phyloP scores from a whole-genome alignment of 2,329 filamentous ascomycete genomes.

The Chaetomiaceae sp. region DNA sequence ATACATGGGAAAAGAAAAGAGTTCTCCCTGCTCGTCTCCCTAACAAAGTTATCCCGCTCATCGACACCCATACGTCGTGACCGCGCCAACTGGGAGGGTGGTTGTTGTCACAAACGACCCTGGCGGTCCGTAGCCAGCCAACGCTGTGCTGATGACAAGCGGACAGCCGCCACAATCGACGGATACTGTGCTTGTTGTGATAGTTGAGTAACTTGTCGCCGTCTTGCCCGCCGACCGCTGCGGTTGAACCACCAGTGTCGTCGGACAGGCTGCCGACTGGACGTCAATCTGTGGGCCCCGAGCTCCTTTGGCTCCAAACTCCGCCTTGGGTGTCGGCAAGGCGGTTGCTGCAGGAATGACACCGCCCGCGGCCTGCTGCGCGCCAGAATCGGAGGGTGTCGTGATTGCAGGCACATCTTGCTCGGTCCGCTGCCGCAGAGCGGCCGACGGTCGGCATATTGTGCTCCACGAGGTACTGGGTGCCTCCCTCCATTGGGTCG shows the following conservation, averaged over 20 bases:
- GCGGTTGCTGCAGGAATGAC: not conserved
- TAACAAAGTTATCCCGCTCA: constrained; percentile 2
- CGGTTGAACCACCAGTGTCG: constrained; percentile 24
- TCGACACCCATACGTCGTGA: constrained; percentile 25
- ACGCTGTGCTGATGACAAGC: constrained; percentile 23
- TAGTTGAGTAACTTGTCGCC: constrained; percentile 21
- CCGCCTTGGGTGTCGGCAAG: not conserved
- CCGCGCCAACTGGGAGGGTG: constrained; percentile 22
- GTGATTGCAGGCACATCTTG: constrained; percentile 1
- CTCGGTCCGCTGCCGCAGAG: not conserved
- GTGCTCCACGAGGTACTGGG: constrained; percentile 29
- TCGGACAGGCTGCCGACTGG: constrained; percentile 21
- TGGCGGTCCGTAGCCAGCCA: constrained; percentile 26
- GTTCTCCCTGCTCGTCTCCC: not conserved
- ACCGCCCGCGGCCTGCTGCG: not conserved
- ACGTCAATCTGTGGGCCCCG: not conserved
- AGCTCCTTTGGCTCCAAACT: not conserved
- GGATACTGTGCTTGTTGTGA: constrained; percentile 21
- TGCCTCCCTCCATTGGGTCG: constrained; percentile 20
- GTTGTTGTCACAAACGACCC: constrained; percentile 24
- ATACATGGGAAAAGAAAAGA: not conserved
- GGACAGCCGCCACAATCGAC: constrained; percentile 26
- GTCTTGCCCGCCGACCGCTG: constrained; percentile 24
- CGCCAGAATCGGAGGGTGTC: not conserved
- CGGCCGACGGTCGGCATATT: constrained; percentile 25